A percentile compares a stretch with the other conserved stretches of the same genome.
Evolutionary conservation across 2,329 filamentous ascomycete species (phyloP).

Genomic region (Ascochyta koolunga): DNA sequence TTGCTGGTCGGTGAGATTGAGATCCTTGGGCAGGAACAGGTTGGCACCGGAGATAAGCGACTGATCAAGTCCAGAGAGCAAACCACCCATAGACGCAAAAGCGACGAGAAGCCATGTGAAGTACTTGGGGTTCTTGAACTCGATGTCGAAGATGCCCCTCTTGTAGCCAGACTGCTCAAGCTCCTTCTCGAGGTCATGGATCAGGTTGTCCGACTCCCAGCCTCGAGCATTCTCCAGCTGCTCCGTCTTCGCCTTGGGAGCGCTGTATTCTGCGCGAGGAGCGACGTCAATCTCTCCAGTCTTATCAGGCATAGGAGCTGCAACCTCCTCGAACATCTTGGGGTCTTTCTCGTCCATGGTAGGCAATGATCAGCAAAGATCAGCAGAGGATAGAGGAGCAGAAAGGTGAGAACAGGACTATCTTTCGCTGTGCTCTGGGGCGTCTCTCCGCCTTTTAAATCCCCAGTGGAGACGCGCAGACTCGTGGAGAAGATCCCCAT

Average conservation of each 20-base stretch:
- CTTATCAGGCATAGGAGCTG: slow-evolving; percentile 12
- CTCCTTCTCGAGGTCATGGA: slow-evolving; percentile 50
- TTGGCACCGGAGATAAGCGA: slow-evolving; percentile 75
- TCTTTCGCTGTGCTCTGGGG: slow-evolving; percentile 13
- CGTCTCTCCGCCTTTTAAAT: slow-evolving; percentile 32
- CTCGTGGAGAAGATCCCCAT: slow-evolving; percentile 37
- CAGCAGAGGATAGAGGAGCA: slow-evolving; percentile 6
- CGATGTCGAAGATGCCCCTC: slow-evolving; percentile 58
- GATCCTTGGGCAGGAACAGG: slow-evolving; percentile 66
- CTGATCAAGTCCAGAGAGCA: slow-evolving; percentile 75
- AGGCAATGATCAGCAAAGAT: slow-evolving; percentile 22
- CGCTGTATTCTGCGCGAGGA: slow-evolving; percentile 28
- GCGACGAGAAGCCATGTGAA: slow-evolving; percentile 73
- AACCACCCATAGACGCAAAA: slow-evolving; percentile 77
- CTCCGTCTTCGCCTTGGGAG: slow-evolving; percentile 40
- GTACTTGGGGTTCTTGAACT: slow-evolving; percentile 66
- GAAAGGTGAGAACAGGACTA: slow-evolving; percentile 17
- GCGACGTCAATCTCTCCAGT: slow-evolving; percentile 31
- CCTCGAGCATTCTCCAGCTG: slow-evolving; percentile 43
- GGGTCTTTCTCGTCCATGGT: slow-evolving; percentile 39
- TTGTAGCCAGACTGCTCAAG: slow-evolving; percentile 45
- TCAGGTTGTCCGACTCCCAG: slow-evolving; percentile 54
- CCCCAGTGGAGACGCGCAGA: slow-evolving; percentile 27
- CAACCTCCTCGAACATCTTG: slow-evolving; percentile 22
- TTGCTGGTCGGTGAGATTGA: slow-evolving; percentile 61